Evolutionary conservation across 1,139 yeast species (phyloP).

Genomic region (Yamadazyma oceani): DNA sequence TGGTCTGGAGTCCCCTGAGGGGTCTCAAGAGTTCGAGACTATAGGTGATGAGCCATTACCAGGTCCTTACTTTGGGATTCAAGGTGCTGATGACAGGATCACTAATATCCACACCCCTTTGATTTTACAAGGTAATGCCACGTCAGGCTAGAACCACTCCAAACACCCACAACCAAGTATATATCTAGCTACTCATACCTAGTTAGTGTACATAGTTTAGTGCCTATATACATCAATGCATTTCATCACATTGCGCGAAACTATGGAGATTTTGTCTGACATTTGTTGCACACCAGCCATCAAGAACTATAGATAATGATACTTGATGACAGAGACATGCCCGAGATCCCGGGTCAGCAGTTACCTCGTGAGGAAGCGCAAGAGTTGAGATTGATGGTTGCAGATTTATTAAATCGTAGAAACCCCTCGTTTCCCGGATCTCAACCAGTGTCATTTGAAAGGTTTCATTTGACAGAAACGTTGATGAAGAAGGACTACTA

Average conservation of each 20-base stretch:
- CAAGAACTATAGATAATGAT: too few species aligned
- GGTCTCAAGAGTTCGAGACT: slow-evolving; percentile 17
- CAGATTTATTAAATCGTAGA: slow-evolving; percentile 60
- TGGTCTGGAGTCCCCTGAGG: slow-evolving; percentile 7
- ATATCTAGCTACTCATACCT: too few species aligned
- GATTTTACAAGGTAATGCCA: not conserved
- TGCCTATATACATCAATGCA: too few species aligned
- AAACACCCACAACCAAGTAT: too few species aligned
- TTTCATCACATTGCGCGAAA: too few species aligned
- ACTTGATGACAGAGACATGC: slow-evolving; percentile 62
- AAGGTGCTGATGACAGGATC: slow-evolving; percentile 28
- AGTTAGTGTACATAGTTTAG: too few species aligned
- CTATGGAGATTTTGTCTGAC: not conserved
- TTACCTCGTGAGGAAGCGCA: slow-evolving; percentile 72
- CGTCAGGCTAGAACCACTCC: not conserved
- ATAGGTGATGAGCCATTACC: slow-evolving; percentile 31
- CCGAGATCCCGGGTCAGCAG: slow-evolving; percentile 79
- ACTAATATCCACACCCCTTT: slow-evolving; percentile 5
- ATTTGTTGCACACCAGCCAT: too few species aligned
- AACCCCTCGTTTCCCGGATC: slow-evolving; percentile 74
- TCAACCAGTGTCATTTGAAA: slow-evolving; percentile 90
- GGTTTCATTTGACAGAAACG: slow-evolving; percentile 65
- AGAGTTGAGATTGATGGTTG: slow-evolving; percentile 68
- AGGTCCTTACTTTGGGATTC: slow-evolving; percentile 36
- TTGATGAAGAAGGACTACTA: slow-evolving; percentile 63